Conservation (phyloP, 1,284 basidiomycete species). For the Chiua sp. region DNA sequence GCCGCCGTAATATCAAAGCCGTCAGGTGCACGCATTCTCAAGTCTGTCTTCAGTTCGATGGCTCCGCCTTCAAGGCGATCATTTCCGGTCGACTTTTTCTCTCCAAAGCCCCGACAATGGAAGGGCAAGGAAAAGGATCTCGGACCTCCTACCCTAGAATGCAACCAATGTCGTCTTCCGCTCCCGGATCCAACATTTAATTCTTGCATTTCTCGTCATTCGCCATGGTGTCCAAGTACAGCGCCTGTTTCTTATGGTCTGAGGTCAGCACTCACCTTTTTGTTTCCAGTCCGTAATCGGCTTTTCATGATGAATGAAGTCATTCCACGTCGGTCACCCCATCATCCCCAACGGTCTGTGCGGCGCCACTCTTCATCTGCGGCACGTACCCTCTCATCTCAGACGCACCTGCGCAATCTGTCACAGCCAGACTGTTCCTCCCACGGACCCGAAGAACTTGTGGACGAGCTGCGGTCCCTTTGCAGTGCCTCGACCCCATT, state of each 20-base stretch:
- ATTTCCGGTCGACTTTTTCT: conserved; percentile 55
- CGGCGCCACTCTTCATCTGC: conserved; percentile 37
- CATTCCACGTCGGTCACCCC: conserved; percentile 30
- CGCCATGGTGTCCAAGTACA: conserved; percentile 46
- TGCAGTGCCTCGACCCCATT: conserved; percentile 29
- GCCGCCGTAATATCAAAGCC: conserved; percentile 28
- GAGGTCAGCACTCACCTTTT: conserved; percentile 14
- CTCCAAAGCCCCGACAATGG: conserved; percentile 51
- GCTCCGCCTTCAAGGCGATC: conserved; percentile 33
- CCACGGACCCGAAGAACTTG: conserved; percentile 9
- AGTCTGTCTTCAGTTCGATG: conserved; percentile 28
- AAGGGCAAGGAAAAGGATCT: conserved; percentile 58
- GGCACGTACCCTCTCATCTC: conserved; percentile 25
- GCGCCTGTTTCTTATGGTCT: conserved; percentile 3
- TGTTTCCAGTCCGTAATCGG: conserved; percentile 33
- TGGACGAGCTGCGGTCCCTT: conserved; percentile 26
- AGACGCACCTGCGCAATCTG: conserved; percentile 14
- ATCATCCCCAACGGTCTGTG: conserved; percentile 30
- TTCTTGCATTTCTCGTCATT: conserved; percentile 47
- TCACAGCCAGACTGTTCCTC: conserved; percentile 5
- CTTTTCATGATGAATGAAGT: conserved; percentile 41
- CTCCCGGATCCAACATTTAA: conserved; percentile 35
- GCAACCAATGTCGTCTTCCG: conserved; percentile 26
- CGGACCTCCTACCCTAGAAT: conserved; percentile 35
- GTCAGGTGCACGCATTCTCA: conserved; percentile 23